A percentile compares a stretch with the other conserved stretches of the same genome.
Evolutionary conservation across 2,329 filamentous ascomycete species (phyloP).

Genomic region (Diplocarpon mali): DNA sequence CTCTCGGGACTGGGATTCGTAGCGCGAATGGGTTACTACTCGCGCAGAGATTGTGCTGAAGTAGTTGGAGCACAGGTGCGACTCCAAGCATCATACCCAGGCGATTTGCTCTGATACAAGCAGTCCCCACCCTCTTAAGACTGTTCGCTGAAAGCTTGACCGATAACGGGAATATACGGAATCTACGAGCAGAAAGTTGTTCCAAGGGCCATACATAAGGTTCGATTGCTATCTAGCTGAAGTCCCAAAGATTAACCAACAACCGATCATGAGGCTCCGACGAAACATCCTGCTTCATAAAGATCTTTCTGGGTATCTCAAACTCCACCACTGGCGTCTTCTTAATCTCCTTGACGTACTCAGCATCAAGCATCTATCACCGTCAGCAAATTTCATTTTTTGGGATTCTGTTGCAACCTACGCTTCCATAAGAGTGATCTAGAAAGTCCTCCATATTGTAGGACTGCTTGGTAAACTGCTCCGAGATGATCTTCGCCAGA

Average conservation of each 20-base stretch:
- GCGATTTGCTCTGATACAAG: too few species aligned
- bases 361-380: constrained; percentile 64
- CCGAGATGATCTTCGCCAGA: constrained; percentile 82
- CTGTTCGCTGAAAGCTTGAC: not conserved
- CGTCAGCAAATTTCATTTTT: constrained; percentile 26
- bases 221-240: constrained; percentile 24
- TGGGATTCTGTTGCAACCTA: constrained; percentile 34
- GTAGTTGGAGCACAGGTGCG: not conserved
- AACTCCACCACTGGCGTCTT: constrained; percentile 85
- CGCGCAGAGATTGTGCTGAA: not conserved
- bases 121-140: too few species aligned
- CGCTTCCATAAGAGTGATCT: constrained; percentile 80
- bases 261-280: constrained; percentile 41
- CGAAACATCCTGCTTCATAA: constrained; percentile 34
- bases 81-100: not conserved
- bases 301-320: constrained; percentile 57
- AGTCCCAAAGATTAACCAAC: constrained; percentile 51
- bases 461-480: constrained; percentile 92
- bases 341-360: constrained; percentile 72
- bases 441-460: constrained; percentile 97
- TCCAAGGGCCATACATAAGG: not conserved
- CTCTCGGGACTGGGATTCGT: not conserved
- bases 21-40: constrained; percentile 2
- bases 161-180: not conserved
- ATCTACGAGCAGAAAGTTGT: not conserved